phyloP scores from a whole-genome alignment of 2,329 filamentous ascomycete genomes.

The Penicillium sp. region DNA sequence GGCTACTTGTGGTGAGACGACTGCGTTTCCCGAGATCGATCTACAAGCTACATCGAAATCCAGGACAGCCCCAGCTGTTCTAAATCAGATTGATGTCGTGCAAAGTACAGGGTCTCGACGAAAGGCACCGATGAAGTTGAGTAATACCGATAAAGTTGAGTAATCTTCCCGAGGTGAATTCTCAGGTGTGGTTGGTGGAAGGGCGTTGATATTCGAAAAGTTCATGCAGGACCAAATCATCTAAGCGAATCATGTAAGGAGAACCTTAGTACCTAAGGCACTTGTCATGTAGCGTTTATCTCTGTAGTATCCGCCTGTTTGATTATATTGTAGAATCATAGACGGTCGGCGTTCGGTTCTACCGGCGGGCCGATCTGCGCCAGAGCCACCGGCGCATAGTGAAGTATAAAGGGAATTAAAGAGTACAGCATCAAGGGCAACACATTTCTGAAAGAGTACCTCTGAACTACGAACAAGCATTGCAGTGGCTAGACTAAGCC shows the following conservation, averaged over 20 bases:
- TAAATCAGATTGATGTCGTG: not conserved
- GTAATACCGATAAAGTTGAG: not conserved
- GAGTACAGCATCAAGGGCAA: not conserved
- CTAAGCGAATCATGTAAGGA: too few species aligned
- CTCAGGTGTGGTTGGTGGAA: not conserved
- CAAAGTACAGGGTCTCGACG: not conserved
- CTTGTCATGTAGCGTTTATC: too few species aligned
- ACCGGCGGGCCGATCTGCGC: not conserved
- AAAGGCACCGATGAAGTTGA: not conserved
- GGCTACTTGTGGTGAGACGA: not conserved
- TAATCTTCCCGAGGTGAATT: not conserved
- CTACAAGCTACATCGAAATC: not conserved
- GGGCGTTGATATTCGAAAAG: too few species aligned
- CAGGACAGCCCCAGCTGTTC: not conserved
- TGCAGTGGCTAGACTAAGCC: too few species aligned
- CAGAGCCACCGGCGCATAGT: not conserved
- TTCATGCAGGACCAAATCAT: too few species aligned
- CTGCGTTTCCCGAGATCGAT: not conserved
- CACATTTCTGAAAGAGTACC: too few species aligned
- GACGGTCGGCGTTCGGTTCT: not conserved
- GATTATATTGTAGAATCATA: too few species aligned
- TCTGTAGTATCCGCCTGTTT: too few species aligned
- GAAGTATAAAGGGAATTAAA: not conserved
- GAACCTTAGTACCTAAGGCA: too few species aligned
- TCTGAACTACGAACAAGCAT: not conserved